Base-by-base conservation (phyloP, 768 basidiomycete species). In the Cystofilobasidium ferigula region DNA sequence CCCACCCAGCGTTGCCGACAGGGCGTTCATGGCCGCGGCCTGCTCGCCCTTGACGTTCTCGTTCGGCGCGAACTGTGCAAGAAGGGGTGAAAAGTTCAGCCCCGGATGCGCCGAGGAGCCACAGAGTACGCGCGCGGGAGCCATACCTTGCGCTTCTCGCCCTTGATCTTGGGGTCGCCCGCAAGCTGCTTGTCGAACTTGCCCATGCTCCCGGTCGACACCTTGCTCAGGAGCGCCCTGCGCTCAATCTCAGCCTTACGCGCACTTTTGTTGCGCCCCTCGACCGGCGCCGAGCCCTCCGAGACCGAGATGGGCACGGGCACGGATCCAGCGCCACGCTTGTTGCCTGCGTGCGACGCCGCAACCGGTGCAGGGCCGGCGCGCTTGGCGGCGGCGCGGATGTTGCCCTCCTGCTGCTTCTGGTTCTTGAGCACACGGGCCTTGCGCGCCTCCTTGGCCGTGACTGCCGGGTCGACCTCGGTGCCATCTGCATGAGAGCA, bases 91-190 rank as follows among this genome's bases (percentile, higher is more conserved):
- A n/a, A n/a, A n/a, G n/a, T n/a, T n/a, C n/a, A n/a, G n/a, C n/a
- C n/a, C n/a, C n/a, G n/a, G n/a, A n/a, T n/a, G n/a, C n/a, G n/a
- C n/a, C n/a, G n/a, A n/a, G n/a, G n/a, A n/a, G n/a, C n/a, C n/a
- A n/a, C n/a, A n/a, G n/a, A n/a, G n/a, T n/a, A n/a, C n/a, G n/a
- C n/a, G n/a, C n/a, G n/a, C n/a, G n/a, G n/a, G n/a, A n/a, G n/a
- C n/a, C n/a, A n/a, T n/a, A 89, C 90, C 86, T 97, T 97, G 72
- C 95, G 84, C 79, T 97, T 98, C 56, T 92, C 78, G 8, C 92
- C 91, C 72, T 77, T 77, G 51, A 85, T 74, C 76, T 89, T 92
- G 75, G 88, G 87, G 77, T 99, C 95, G 16, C 93, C 93, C 60
- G 93, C 87, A 26, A 98, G 81, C 73, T 81, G 84, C 70, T 83